Evolutionary conservation across 2,329 filamentous ascomycete species (phyloP).

Genomic region (Hymenoscyphus fructigenus): DNA sequence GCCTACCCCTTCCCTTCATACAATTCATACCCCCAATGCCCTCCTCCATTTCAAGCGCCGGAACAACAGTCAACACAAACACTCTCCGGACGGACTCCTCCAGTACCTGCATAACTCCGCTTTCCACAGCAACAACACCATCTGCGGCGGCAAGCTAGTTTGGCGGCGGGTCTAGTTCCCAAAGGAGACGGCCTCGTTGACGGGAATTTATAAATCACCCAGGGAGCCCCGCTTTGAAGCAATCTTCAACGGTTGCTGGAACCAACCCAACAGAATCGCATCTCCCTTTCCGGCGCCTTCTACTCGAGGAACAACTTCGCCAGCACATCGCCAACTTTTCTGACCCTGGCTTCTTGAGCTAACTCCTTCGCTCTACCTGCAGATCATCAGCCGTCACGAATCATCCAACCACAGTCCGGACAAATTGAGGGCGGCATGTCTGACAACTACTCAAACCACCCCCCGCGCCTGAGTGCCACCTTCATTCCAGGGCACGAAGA

Average conservation of each 20-base stretch:
- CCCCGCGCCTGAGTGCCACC: slow-evolving; percentile 53
- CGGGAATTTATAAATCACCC: neutral
- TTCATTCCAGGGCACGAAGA: slow-evolving; percentile 67
- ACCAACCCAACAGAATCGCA: neutral
- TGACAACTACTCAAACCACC: slow-evolving; percentile 20
- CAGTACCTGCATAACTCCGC: neutral
- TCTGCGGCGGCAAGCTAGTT: neutral
- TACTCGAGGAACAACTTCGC: neutral
- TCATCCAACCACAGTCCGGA: slow-evolving; percentile 6
- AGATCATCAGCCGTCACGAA: slow-evolving; percentile 14
- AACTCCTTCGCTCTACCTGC: neutral
- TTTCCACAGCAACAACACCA: neutral
- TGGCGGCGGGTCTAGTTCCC: neutral
- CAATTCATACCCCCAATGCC: neutral
- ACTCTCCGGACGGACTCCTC: neutral
- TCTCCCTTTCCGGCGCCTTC: neutral
- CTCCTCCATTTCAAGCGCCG: neutral
- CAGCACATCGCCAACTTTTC: neutral
- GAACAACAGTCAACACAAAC: neutral
- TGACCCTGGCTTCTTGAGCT: neutral
- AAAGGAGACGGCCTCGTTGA: neutral
- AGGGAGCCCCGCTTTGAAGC: neutral
- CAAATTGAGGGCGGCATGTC: slow-evolving; percentile 14
- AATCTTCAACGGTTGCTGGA: neutral
- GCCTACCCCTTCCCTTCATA: neutral